phyloP scores from a whole-genome alignment of 202 grass and related monocot species.

The Hordeum pubiflorum region DNA sequence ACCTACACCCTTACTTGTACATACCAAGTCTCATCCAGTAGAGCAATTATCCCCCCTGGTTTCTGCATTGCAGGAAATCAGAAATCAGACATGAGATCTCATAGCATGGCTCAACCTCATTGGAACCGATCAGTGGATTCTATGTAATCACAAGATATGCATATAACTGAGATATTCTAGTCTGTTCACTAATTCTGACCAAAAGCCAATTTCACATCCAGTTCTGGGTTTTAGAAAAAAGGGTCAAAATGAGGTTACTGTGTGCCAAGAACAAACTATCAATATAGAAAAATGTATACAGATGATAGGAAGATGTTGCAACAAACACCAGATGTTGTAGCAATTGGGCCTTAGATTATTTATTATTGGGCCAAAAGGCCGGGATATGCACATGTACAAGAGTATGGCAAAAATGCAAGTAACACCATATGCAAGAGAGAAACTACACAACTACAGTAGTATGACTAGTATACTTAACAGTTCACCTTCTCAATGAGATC shows the following conservation, averaged over 20 bases:
- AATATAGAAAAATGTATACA: constrained; percentile 21
- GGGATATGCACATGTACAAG: neutral
- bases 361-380: neutral
- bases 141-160: constrained; percentile 13
- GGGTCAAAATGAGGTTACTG: neutral
- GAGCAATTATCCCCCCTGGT: constrained; percentile 94
- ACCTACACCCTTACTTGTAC: constrained; percentile 15
- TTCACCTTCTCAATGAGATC: constrained; percentile 98
- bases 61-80: constrained; percentile 53
- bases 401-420: neutral
- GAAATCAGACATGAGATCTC: constrained; percentile 21
- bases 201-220: neutral
- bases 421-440: neutral
- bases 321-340: neutral
- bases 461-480: neutral
- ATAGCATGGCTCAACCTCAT: constrained; percentile 7
- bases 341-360: neutral
- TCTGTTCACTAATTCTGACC: neutral
- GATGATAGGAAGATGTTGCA: constrained; percentile 19
- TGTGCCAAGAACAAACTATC: neutral
- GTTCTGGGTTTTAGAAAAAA: constrained; percentile 16
- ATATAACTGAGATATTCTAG: neutral
- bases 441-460: neutral
- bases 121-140: neutral
- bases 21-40: constrained; percentile 98